Base-by-base conservation (phyloP, 2,329 filamentous ascomycete genomes). In the Cladophialophora psammophila region DNA sequence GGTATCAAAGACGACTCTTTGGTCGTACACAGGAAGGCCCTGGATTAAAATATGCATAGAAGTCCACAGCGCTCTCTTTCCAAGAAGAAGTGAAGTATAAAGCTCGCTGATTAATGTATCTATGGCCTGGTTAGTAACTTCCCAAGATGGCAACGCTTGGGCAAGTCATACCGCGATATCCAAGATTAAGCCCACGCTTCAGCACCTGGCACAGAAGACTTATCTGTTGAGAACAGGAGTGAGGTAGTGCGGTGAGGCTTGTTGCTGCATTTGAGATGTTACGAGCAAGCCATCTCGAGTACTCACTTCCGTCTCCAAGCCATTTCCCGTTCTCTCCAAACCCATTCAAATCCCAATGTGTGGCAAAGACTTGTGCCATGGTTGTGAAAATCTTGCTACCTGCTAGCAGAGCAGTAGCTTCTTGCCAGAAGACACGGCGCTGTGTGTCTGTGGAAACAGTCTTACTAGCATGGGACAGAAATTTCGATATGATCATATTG, bases 211-310 rank as follows among this genome's bases (percentile, higher is more conserved):
- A 78, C 34, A 79, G 68, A 53, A 75, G 77, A 58, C 78, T 71
- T 76, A 77, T 72, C 64, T 69, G 36, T 69, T 77, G 63, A 32
- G 18, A 35, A 20, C 70, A 56, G 6, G 52, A 34, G 63, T 71
- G 54, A 70, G 78, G 71, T 12, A 73, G 65, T 5, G 76, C 52
- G 74, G 78, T 81, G 78, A 89, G 32, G 71, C 75, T 35, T 76
- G 75, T 76, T 38, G 75, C 76, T 72, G 85, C 77, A 18, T 75
- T 68, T 38, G 78, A 81, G 58, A 95, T 82, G 74, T 89, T 91
- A 13, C 78, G 78, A 1, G 88, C 90, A 45, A 97, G 78, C 93
- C 93, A 97, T 35, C 79, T 78, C 12, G 87, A 85, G 78, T 91
- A 96, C 18, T 84, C 76, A 32, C 81, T 81, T 3, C 90, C 90